A percentile compares a stretch with the other conserved stretches of the same genome.
Conservation (phyloP, 768 basidiomycete genomes). For the Sporobolomyces roseus region DNA sequence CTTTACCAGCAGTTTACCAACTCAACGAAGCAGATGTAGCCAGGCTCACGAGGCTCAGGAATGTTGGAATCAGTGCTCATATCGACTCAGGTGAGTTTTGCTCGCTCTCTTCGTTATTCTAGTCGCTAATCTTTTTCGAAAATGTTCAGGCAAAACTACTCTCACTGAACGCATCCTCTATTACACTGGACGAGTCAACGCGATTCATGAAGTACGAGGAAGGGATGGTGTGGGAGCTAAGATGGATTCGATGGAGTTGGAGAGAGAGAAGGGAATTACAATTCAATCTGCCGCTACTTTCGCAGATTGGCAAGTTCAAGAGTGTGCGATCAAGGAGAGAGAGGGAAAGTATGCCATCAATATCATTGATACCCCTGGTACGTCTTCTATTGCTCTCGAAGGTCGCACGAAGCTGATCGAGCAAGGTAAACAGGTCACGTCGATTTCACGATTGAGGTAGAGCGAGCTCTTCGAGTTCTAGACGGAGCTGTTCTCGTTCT, state of each 20-base stretch:
- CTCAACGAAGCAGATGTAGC: conserved; percentile 54
- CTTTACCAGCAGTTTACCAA: conserved; percentile 26
- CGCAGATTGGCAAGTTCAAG: conserved; percentile 74
- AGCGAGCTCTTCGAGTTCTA: conserved; percentile 88
- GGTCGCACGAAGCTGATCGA: neutral
- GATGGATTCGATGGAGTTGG: conserved; percentile 99
- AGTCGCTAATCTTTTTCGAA: conserved; percentile 46
- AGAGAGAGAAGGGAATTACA: conserved; percentile 97
- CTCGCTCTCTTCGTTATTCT: no score
- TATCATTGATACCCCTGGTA: conserved; percentile 97
- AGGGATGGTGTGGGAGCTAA: conserved; percentile 95
- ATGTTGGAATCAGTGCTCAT: conserved; percentile 93
- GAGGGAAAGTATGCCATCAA: conserved; percentile 83
- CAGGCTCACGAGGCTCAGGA: conserved; percentile 72
- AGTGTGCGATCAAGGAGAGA: conserved; percentile 50
- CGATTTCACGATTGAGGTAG: conserved; percentile 99
- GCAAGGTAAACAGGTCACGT: conserved; percentile 72
- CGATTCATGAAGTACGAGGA: conserved; percentile 97
- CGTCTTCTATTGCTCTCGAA: conserved; percentile 31
- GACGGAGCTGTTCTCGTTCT: conserved; percentile 95
- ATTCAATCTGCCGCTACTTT: conserved; percentile 98
- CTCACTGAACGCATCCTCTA: conserved; percentile 91
- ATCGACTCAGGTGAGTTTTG: conserved; percentile 54
- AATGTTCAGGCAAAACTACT: conserved; percentile 97
- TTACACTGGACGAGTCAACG: conserved; percentile 91